Evolutionary conservation across 257 asterid species (phyloP).

Genomic region (Orobanche coerulescens): DNA sequence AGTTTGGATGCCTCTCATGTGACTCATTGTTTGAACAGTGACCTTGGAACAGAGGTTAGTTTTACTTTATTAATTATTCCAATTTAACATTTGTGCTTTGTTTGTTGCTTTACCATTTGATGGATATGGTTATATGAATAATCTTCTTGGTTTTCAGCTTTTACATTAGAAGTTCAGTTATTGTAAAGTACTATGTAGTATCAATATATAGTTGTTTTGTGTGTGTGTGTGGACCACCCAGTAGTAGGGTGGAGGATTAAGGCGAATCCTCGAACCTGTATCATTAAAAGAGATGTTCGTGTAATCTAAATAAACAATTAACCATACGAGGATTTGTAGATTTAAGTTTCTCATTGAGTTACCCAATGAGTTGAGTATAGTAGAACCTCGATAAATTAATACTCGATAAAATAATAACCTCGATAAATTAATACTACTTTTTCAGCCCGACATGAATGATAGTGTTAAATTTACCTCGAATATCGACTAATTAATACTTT

Average conservation of each 20-base stretch:
- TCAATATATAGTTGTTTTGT: not conserved
- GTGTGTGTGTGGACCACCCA: no score
- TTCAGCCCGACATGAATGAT: no score
- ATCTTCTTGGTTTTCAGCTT: not conserved
- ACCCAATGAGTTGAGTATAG: no score
- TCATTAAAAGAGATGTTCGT: no score
- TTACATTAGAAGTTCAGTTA: not conserved
- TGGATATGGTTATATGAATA: constrained; percentile 3
- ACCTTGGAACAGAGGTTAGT: constrained; percentile 63
- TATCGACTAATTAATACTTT: no score
- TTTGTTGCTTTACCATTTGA: not conserved
- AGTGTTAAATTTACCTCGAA: no score
- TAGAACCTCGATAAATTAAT: no score
- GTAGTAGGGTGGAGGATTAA: no score
- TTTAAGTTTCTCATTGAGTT: not conserved
- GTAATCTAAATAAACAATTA: no score
- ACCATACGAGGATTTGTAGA: not conserved
- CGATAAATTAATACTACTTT: no score
- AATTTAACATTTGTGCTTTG: not conserved
- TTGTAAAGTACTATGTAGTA: not conserved
- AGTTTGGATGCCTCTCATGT: constrained; percentile 63
- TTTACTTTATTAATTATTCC: constrained; percentile 11
- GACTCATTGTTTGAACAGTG: constrained; percentile 42
- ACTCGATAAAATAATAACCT: no score
- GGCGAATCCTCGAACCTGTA: no score